Base-by-base conservation (phyloP, 176 grass and related monocot genomes). In the Eragrostis nindensis region DNA sequence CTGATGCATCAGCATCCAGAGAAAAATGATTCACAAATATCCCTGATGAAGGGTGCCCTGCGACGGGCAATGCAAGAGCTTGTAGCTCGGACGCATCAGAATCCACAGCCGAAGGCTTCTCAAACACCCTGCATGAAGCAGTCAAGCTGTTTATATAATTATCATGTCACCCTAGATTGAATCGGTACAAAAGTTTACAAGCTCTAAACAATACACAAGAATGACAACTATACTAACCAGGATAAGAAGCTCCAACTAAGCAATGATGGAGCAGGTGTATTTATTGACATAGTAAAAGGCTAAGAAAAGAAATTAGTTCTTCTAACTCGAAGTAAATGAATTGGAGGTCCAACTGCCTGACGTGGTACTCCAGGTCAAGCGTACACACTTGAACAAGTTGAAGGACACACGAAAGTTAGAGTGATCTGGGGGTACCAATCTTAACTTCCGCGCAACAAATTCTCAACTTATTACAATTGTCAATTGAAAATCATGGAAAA, bases 81-180 rank as follows among this genome's bases (percentile, higher is more conserved):
- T 80, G 75, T 27, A 74, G 18, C 24, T 73, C 59, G 15, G 50
- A 2, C 10, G 9, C 22, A 26, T 77, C 72, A 59, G 66, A 66
- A 16, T 82, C 82, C n/a, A 59, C 27, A 32, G 21, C 62, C 12
- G 64, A 18, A 82, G 57, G 73, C 18, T 82, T 82, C 61, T 82
- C 83, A 78, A 90, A 82, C 47, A 90, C 66, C 73, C 83, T 90
- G 83, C 82, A 73, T 5, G 36, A 38, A 29, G 44, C 1, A 62
- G 40, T 36, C 36, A 52, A 41, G 81, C 77, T 56, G 12, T 25
- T 71, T 49, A 40, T 49, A 77, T 77, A 22, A 2, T 36, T 36
- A 36, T 65, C 17, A 70, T 65, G 71, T 62, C 24, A 76, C 32
- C 17, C 7, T 4, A 21, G 2, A 76, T 71, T 81, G 16, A 67